Conservation (phyloP, 2,329 filamentous ascomycete species). For the Aspergillus sclerotialis region DNA sequence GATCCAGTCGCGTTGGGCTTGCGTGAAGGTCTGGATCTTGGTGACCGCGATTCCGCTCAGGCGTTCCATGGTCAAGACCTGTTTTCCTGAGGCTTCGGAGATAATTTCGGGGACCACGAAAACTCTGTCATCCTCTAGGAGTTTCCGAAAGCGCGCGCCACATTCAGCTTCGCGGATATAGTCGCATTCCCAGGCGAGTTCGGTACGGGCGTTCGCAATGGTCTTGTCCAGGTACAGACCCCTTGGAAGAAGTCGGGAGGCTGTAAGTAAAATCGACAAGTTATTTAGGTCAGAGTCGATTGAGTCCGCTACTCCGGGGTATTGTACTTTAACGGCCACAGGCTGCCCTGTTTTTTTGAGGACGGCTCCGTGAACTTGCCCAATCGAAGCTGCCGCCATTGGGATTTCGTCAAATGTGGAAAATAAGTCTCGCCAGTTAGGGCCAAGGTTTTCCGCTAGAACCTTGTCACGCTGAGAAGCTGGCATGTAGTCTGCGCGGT, state of each 20-base stretch:
- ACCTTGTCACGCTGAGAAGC: slow-evolving; percentile 85
- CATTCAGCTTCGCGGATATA: slow-evolving; percentile 84
- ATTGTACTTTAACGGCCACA: slow-evolving; percentile 96
- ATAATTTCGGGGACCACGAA: slow-evolving; percentile 78
- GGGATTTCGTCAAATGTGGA: slow-evolving; percentile 81
- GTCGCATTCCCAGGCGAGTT: slow-evolving; percentile 96
- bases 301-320: slow-evolving; percentile 89
- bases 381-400: slow-evolving; percentile 92
- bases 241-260: slow-evolving; percentile 80
- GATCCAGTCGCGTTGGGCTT: slow-evolving; percentile 89
- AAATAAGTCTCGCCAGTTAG: slow-evolving; percentile 79
- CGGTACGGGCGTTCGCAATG: slow-evolving; percentile 85
- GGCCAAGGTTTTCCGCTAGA: slow-evolving; percentile 67
- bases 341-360: slow-evolving; percentile 65
- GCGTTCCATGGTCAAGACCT: slow-evolving; percentile 89
- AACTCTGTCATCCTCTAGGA: slow-evolving; percentile 69
- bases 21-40: slow-evolving; percentile 65
- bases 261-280: slow-evolving; percentile 79
- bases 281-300: slow-evolving; percentile 97
- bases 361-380: slow-evolving; percentile 84
- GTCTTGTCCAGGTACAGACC: slow-evolving; percentile 95
- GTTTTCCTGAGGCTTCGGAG: slow-evolving; percentile 69
- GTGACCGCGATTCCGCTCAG: slow-evolving; percentile 84
- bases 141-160: slow-evolving; percentile 64
- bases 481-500: slow-evolving; percentile 97